Evolutionary conservation across 805 yeast genomes (phyloP), one percentile per base, ranked within the genome.

Genomic region (Suhomyces vadensis): DNA sequence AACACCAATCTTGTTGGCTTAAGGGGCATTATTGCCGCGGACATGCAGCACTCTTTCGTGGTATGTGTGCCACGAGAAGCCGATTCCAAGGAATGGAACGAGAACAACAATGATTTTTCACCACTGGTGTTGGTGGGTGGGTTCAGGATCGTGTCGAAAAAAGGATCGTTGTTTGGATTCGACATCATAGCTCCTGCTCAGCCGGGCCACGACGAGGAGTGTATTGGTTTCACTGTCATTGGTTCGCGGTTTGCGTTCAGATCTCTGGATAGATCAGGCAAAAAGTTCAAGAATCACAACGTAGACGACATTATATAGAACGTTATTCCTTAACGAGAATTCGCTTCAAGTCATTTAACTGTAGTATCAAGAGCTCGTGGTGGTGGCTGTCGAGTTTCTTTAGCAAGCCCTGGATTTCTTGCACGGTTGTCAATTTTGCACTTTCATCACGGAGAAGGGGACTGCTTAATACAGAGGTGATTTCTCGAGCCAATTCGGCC

Each of bases 1-100:
- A 85, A 83, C 54, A 66, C 73, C 4, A 75, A 79, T 39, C 57
- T 78, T 43, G 71, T 83, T 6, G 95, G 94, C 0, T 54, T 74
- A 24, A 52, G 69, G 29, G 97, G 97, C 0, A 85, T 90, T 4
- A 87, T 90, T 1, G 67, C 87, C 2, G 87, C 94, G 85, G 97
- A 90, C 58, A 77, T 92, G 6, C 89, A 85, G 59, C 80, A 81
- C 51, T 76, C 78, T 47, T 84, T 87, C 56, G 74, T 87, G 2
- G 56, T 89, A 37, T 81, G 82, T 9, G 75, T 82, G 1, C 76
- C 76, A 2, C 57, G 76, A 36, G 55, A 56, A 7, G 63, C 61
- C 20, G 58, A 60, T 40, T 39, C 59, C 38, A 56, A 48, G 31
- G 67, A 60, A 46, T 70, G 75, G 75, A 69, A 63, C 44, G 42